These are phyloP conservation scores for Avena insularis DNA, from an alignment of 176 grass and related monocot genomes.

Conservation along the genomic window DNA sequence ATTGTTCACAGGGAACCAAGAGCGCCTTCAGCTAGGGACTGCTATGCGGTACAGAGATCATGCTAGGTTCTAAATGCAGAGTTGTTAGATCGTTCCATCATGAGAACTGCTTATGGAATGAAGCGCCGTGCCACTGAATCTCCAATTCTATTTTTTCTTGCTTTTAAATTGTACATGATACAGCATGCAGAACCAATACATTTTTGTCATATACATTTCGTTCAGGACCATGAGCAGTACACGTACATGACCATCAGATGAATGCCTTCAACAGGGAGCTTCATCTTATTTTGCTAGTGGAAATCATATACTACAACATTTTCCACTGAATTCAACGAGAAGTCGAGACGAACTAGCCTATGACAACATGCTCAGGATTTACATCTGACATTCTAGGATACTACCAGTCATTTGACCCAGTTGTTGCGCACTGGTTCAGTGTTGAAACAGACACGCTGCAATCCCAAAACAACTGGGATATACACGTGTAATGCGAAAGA, in stretches of 20 bases:
- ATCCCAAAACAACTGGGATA: background rate
- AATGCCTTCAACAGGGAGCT: background rate
- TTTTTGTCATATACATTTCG: conserved; percentile 4
- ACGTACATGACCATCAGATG: background rate
- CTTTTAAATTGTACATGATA: background rate
- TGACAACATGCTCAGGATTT: conserved; percentile 13
- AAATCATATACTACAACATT: conserved; percentile 30
- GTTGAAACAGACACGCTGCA: background rate
- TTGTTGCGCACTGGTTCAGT: background rate
- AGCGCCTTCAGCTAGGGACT: background rate
- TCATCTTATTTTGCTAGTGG: background rate
- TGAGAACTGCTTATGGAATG: conserved; percentile 5
- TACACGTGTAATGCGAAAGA: background rate
- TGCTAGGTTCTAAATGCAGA: background rate
- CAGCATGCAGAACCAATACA: background rate
- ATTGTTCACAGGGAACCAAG: background rate
- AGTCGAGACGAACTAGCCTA: conserved; percentile 7
- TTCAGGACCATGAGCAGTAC: background rate
- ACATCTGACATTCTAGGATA: conserved; percentile 22
- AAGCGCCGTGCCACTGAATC: background rate
- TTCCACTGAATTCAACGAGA: background rate
- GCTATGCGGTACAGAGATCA: background rate
- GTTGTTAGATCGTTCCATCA: background rate
- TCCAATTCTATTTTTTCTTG: background rate
- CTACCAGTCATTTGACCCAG: background rate